Evolutionary conservation across 2,329 filamentous ascomycete species (phyloP).

Genomic region (Chaetothyriales sp.): DNA sequence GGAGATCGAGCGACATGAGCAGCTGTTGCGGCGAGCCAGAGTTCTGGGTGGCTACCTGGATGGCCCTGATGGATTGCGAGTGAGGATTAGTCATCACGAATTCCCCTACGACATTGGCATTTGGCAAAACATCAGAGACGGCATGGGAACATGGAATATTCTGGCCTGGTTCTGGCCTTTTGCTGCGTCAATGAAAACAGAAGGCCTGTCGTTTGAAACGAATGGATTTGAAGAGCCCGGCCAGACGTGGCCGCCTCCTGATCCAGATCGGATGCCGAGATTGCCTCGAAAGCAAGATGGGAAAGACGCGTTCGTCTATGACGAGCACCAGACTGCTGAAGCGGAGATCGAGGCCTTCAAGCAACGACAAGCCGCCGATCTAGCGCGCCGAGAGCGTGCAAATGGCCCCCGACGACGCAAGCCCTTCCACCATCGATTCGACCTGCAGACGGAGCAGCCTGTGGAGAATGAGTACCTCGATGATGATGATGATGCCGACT

Average conservation of each 20-base stretch:
- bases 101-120: slow-evolving; percentile 55
- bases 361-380: slow-evolving; percentile 39
- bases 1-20: slow-evolving; percentile 40
- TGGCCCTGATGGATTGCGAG: slow-evolving; percentile 40
- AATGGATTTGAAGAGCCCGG: slow-evolving; percentile 47
- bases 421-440: slow-evolving; percentile 29
- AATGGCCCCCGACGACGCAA: slow-evolving; percentile 25
- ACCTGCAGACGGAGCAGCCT: slow-evolving; percentile 13
- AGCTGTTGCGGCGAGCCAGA: slow-evolving; percentile 32
- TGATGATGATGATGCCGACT: slow-evolving; percentile 17
- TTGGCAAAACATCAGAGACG: slow-evolving; percentile 44
- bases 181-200: slow-evolving; percentile 34
- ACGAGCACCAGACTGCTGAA: slow-evolving; percentile 20
- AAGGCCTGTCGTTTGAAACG: slow-evolving; percentile 39
- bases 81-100: slow-evolving; percentile 46
- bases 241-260: slow-evolving; percentile 33
- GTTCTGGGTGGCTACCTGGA: slow-evolving; percentile 45
- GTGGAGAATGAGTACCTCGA: slow-evolving; percentile 13
- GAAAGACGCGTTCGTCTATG: slow-evolving; percentile 19
- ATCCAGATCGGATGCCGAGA: slow-evolving; percentile 36
- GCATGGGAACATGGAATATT: slow-evolving; percentile 36
- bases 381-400: slow-evolving; percentile 29
- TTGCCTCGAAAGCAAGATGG: slow-evolving; percentile 13
- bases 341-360: slow-evolving; percentile 41
- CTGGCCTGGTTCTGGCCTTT: slow-evolving; percentile 51